Conservation (phyloP, 768 basidiomycete genomes). For the Russula abietina region DNA sequence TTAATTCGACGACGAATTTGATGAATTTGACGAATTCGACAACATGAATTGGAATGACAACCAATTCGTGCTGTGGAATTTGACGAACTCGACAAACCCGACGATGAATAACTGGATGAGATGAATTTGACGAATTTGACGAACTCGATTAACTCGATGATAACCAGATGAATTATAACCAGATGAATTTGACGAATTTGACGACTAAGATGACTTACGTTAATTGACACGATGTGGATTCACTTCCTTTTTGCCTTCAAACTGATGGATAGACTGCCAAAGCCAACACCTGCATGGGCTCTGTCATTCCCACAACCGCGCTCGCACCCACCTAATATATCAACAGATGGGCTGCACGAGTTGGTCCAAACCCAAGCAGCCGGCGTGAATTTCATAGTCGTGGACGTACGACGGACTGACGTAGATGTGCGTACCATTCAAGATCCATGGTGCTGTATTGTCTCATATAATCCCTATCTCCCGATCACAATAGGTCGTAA, state of each 20-base stretch:
- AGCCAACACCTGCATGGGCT: constrained; percentile 25
- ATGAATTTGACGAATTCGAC: no score
- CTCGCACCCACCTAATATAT: constrained; percentile 25
- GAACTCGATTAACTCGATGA: no score
- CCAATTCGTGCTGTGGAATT: no score
- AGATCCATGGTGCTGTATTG: not conserved
- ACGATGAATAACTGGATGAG: no score
- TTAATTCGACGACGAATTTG: not conserved
- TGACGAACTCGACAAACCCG: no score
- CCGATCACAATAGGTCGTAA: constrained; percentile 24
- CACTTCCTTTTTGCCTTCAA: not conserved
- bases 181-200: constrained; percentile 4
- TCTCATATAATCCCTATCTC: not conserved
- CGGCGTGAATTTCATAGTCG: constrained; percentile 31
- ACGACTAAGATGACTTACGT: not conserved
- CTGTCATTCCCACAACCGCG: constrained; percentile 22
- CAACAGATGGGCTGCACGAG: constrained; percentile 25
- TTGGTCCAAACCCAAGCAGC: constrained; percentile 26
- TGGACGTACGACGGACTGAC: constrained; percentile 37
- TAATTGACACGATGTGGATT: no score
- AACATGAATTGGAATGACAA: no score
- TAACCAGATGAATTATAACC: no score
- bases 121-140: no score
- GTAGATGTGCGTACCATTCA: constrained; percentile 32
- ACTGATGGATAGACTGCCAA: constrained; percentile 4